A percentile compares a stretch with the other conserved stretches of the same genome.
Conservation (phyloP, 805 yeast species). For the Diddensiella transvaalensis region DNA sequence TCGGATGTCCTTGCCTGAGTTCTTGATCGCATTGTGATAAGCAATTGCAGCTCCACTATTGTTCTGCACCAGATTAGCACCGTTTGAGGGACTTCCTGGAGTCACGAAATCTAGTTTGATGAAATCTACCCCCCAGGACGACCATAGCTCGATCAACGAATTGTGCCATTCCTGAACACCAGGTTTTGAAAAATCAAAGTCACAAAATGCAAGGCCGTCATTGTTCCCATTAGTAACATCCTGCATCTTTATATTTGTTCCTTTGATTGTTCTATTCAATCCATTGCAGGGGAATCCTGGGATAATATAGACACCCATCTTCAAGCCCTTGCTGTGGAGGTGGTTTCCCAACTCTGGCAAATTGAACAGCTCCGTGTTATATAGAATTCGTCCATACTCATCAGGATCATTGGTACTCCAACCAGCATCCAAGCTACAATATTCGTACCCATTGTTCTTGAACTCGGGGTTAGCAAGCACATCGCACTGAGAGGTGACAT, state of each 20-base stretch:
- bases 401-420: constrained; percentile 10
- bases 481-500: constrained; percentile 10
- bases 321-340: constrained; percentile 8
- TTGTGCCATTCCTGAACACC: constrained; percentile 14
- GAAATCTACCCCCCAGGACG: constrained; percentile 12
- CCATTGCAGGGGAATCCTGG: constrained; percentile 14
- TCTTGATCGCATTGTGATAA: constrained; percentile 9
- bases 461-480: constrained; percentile 8
- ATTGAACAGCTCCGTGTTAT: constrained; percentile 5
- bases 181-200: constrained; percentile 12
- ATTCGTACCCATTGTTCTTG: constrained; percentile 5
- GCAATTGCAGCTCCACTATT: constrained; percentile 11
- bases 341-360: constrained; percentile 10
- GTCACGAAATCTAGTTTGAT: constrained; percentile 13
- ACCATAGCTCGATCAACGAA: constrained; percentile 9
- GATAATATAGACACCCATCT: constrained; percentile 12
- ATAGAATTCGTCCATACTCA: constrained; percentile 9
- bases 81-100: constrained; percentile 13
- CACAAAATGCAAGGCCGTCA: constrained; percentile 12
- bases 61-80: constrained; percentile 10
- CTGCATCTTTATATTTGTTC: constrained; percentile 6
- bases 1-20: constrained; percentile 10
- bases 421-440: constrained; percentile 14
- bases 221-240: constrained; percentile 13
- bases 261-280: constrained; percentile 10